Percentiles rank a stretch among this genome's conserved stretches.
Evolutionary conservation across 371 early-diverging fungal species (phyloP).

Genomic region (Globomyces sp.): DNA sequence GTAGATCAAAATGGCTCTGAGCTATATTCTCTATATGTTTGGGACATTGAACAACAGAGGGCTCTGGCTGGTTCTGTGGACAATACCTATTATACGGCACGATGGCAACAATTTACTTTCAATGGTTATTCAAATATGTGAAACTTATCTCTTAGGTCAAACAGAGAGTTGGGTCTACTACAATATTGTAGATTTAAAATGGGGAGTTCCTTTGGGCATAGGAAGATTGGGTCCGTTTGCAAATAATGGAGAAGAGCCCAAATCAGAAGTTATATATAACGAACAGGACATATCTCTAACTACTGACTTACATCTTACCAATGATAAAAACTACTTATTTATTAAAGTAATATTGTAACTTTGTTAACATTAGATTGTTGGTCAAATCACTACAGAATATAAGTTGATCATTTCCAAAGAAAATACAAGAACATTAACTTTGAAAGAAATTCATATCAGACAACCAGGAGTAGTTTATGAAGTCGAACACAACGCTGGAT

Average conservation of each 20-base stretch:
- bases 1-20: conserved; percentile 45
- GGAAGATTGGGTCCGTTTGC: conserved; percentile 24
- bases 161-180: conserved; percentile 38
- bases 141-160: not conserved
- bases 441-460: conserved; percentile 6
- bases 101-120: conserved; percentile 35
- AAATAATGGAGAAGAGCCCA: conserved; percentile 6
- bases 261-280: conserved; percentile 38
- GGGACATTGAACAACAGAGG: conserved; percentile 6
- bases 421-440: not conserved
- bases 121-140: not conserved
- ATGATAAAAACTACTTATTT: conserved; percentile 26
- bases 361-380: conserved; percentile 6
- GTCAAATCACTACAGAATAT: conserved; percentile 33
- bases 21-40: conserved; percentile 35
- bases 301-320: conserved; percentile 25
- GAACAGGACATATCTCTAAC: conserved; percentile 45
- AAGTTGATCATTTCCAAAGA: conserved; percentile 6
- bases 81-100: conserved; percentile 37
- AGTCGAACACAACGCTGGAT: conserved; percentile 44
- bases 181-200: conserved; percentile 39
- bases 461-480: conserved; percentile 34
- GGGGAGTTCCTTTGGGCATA: conserved; percentile 44
- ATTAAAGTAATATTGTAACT: conserved; percentile 15
- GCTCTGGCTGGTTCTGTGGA: conserved; percentile 3